Base-by-base conservation (phyloP, 2,329 filamentous ascomycete species). In the Furcasterigmium sp. region DNA sequence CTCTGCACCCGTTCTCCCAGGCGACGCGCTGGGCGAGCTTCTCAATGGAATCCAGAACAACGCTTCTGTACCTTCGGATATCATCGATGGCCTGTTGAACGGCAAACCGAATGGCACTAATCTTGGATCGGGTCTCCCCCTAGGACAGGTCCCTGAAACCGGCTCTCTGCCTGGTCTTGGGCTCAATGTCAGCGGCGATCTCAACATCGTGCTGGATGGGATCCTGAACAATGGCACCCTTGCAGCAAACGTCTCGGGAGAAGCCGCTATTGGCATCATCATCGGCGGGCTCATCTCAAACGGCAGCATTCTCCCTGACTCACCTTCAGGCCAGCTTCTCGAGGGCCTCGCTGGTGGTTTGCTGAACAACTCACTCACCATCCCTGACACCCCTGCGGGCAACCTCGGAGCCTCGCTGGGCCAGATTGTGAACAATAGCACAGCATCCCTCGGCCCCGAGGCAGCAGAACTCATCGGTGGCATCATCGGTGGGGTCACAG, bases 311-410 rank as follows among this genome's bases (percentile, higher is more conserved):
- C 20, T 26, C 5, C 37, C 37, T 8, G 21, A 20, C 14, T 39
- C 37, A 7, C 21, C 37, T 3, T 26, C 37, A 8, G 21, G 21
- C 8, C 21, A 39, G 8, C 37, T 39, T 10, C 37, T 39, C 6
- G 37, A 39, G n/a, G 37, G 37, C n/a, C 21, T 39, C 9, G 21
- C 37, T n/a, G 37, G 37, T 3, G 37, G 21, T n/a, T n/a, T 39
- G 3, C 10, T n/a, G n/a, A 23, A n/a, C 20, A 39, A 39, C n/a
- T n/a, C 19, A 9, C 10, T 20, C 13, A 15, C 21, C n/a, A 18
- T 28, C 14, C n/a, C 37, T 10, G 37, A 39, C 11, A 28, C 37
- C 4, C 37, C 37, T n/a, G 37, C 37, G n/a, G 37, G 37, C 8
- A 28, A 39, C n/a, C 21, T 39, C 14, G 37, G 37, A 8, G 26